A percentile compares a stretch with the other conserved stretches of the same genome.
Evolutionary conservation across 805 yeast species (phyloP).

Genomic region (Teunomyces cretensis): DNA sequence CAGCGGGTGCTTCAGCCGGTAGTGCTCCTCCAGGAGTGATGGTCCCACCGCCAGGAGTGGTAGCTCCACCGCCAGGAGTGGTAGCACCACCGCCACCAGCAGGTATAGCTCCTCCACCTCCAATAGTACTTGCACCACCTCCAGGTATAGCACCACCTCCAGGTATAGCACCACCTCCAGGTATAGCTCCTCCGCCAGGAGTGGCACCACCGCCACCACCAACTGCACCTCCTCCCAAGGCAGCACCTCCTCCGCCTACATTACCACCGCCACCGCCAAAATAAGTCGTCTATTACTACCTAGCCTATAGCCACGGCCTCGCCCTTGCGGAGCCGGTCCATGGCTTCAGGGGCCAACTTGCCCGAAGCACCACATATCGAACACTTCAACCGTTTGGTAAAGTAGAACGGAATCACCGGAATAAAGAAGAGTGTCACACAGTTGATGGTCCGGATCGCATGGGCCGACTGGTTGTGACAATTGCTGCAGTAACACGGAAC

Average conservation of each 20-base stretch:
- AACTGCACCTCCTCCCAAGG: slow-evolving; percentile 13
- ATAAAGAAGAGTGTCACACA: slow-evolving; percentile 54
- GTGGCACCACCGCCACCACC: slow-evolving; percentile 22
- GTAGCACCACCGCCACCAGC: slow-evolving; percentile 14
- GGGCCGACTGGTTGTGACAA: slow-evolving; percentile 57
- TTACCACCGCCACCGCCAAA: slow-evolving; percentile 11
- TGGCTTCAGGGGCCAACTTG: slow-evolving; percentile 21
- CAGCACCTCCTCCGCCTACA: slow-evolving; percentile 11
- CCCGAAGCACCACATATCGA: slow-evolving; percentile 48
- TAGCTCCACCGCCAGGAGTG: slow-evolving; percentile 22
- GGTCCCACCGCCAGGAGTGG: background rate
- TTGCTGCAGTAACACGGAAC: slow-evolving; percentile 51
- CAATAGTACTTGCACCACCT: slow-evolving; percentile 7
- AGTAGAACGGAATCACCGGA: slow-evolving; percentile 54
- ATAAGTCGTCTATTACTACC: slow-evolving; percentile 15
- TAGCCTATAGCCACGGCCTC: slow-evolving; percentile 33
- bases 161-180: slow-evolving; percentile 21
- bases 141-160: slow-evolving; percentile 13
- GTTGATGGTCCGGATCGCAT: slow-evolving; percentile 52
- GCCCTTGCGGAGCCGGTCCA: slow-evolving; percentile 26
- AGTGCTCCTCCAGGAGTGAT: background rate
- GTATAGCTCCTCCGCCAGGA: slow-evolving; percentile 12
- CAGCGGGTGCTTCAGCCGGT: background rate
- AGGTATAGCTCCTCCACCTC: slow-evolving; percentile 12
- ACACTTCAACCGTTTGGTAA: slow-evolving; percentile 52